Conservation (phyloP, 345 rosid species). For the Gossypium herbaceum region DNA sequence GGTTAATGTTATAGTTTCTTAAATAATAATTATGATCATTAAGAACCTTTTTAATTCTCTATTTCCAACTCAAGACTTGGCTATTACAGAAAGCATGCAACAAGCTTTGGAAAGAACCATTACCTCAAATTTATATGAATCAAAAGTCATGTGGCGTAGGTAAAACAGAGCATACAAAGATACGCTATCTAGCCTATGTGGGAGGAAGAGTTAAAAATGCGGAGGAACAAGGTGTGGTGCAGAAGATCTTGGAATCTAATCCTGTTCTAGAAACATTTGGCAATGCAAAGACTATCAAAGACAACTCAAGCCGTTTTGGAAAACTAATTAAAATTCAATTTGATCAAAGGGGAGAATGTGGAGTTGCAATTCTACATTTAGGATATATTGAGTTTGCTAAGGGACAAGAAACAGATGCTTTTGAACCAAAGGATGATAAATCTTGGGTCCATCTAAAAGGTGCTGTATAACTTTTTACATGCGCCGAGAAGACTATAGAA, state of each 20-base stretch:
- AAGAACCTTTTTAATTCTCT: conserved; percentile 49
- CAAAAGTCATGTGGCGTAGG: conserved; percentile 63
- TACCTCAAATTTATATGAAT: too few relatives aligned
- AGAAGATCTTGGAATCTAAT: conserved; percentile 97
- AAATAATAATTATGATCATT: conserved; percentile 52
- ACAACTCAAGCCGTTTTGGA: conserved; percentile 98
- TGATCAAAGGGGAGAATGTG: conserved; percentile 80
- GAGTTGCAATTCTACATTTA: conserved; percentile 91
- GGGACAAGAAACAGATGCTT: conserved; percentile 77
- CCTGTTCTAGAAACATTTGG: conserved; percentile 99
- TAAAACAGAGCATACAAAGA: conserved; percentile 96
- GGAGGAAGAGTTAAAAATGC: conserved; percentile 69
- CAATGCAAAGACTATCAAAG: conserved; percentile 93
- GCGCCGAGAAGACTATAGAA: conserved; percentile 79
- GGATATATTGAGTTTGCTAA: conserved; percentile 85
- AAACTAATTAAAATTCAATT: conserved; percentile 96
- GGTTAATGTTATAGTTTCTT: conserved; percentile 62
- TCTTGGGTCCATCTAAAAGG: conserved; percentile 71
- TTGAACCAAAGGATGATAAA: conserved; percentile 80
- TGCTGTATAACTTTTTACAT: conserved; percentile 89
- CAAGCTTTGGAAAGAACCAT: conserved; percentile 53
- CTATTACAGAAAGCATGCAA: conserved; percentile 76
- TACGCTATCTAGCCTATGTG: conserved; percentile 87
- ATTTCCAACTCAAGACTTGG: conserved; percentile 68
- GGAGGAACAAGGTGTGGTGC: conserved; percentile 87